Conservation (phyloP, 2,329 filamentous ascomycete species). For the Colletotrichum sp. region DNA sequence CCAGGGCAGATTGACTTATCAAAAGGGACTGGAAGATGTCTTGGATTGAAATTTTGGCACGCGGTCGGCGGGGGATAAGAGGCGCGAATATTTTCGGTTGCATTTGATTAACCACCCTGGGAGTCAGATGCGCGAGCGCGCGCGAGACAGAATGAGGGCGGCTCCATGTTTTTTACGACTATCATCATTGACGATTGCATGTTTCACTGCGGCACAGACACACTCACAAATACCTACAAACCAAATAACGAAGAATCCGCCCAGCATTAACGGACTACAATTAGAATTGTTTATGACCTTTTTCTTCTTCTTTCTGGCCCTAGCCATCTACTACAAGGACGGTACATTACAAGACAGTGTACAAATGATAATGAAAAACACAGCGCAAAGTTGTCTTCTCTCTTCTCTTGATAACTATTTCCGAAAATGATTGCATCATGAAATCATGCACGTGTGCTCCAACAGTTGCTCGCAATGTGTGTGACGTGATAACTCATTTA, state of each 20-base stretch:
- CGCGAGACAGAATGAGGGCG: neutral
- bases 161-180: slow-evolving; percentile 1
- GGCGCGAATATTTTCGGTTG: neutral
- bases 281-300: slow-evolving; percentile 13
- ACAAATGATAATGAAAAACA: neutral
- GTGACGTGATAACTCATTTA: neutral
- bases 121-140: neutral
- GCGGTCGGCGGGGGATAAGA: neutral
- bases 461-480: neutral
- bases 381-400: neutral
- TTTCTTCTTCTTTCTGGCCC: neutral
- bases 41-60: neutral
- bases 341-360: neutral
- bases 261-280: slow-evolving; percentile 18
- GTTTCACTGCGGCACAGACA: neutral
- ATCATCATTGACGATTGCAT: slow-evolving; percentile 12
- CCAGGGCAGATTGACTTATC: neutral
- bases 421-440: neutral
- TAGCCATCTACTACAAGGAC: neutral
- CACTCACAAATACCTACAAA: neutral
- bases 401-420: neutral
- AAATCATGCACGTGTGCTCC: neutral
- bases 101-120: neutral
- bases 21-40: neutral
- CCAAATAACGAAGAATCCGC: slow-evolving; percentile 20